Conservation (phyloP, 23 red algal species). For the Gracilaria gracilis region DNA sequence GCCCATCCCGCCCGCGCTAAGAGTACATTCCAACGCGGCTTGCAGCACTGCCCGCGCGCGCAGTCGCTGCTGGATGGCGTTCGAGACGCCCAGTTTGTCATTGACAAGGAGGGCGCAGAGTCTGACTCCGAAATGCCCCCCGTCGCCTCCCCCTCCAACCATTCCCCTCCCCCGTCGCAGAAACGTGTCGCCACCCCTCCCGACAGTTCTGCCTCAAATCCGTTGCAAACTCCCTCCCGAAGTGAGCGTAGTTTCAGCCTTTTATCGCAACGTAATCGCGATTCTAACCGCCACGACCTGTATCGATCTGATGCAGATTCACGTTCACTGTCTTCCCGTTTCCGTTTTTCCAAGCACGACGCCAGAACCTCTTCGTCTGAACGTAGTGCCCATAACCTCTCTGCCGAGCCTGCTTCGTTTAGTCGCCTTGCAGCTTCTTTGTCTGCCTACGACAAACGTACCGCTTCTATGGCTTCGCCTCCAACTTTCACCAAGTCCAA, state of each 20-base stretch:
- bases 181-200: background rate
- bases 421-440: constrained; percentile 29
- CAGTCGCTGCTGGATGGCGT: constrained; percentile 16
- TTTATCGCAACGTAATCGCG: constrained; percentile 11
- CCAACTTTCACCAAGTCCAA: constrained; percentile 10
- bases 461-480: constrained; percentile 17
- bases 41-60: constrained; percentile 18
- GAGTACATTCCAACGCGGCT: constrained; percentile 18
- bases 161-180: constrained; percentile 3
- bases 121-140: constrained; percentile 23
- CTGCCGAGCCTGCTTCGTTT: constrained; percentile 1
- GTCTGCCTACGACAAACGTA: background rate
- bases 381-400: background rate
- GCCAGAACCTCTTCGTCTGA: background rate
- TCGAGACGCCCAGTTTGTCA: constrained; percentile 36
- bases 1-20: constrained; percentile 11
- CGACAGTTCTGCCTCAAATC: background rate
- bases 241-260: constrained; percentile 6
- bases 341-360: constrained; percentile 8
- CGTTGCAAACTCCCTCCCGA: background rate
- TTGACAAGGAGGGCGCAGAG: constrained; percentile 49
- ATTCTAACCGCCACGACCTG: background rate
- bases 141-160: background rate
- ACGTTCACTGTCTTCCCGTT: constrained; percentile 14
- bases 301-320: constrained; percentile 11